Base-by-base conservation (phyloP, 129 eudicot species). In the Calendula officinalis region DNA sequence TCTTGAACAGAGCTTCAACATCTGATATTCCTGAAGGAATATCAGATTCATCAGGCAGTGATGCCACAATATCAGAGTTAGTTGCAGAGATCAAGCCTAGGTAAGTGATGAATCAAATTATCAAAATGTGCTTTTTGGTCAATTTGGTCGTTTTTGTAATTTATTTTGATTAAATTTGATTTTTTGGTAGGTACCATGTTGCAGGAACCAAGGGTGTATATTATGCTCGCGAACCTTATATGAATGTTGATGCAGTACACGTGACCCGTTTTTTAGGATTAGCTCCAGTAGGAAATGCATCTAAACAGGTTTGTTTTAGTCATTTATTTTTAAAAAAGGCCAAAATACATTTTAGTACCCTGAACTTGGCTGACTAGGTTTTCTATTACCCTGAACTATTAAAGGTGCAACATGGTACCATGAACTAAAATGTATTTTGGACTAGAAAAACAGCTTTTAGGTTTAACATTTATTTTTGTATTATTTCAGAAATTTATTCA, bases 1-100 rank as follows among this genome's bases (percentile, higher is more conserved):
- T 94, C 50, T 80, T 82, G 51, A 79, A 88, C 68, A 75, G 84
- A 77, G 80, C 80, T 77, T 77, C 87, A 44, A 59, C 86, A 15
- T 47, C 86, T 57, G 88, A 80, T 60, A 58, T 78, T 77, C 90
- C 92, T 43, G 55, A 76, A 6, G 99, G 78, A 53, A 42, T 94
- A 55, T 83, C 87, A 14, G 99, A 83, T 72, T 62, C 77, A 41
- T 58, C 83, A 60, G 84, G 81, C 47, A 72, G 70, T 61, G 91
- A 85, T 86, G 81, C 85, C 38, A 83, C 81, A 6, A 50, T 86
- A 67, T 75, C 99, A 44, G 99, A 86, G 60, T 67, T 94, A 73
- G 99, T 86, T 55, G 82, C 95, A 68, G 99, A 94, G 72, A 81
- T 94, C 9, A 94, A 88, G 56, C 99, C 99, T 35, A 86, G 99